These are phyloP conservation scores for Talaromyces sp. DNA, from an alignment of 2,329 filamentous ascomycete genomes.

Conservation along the genomic window DNA sequence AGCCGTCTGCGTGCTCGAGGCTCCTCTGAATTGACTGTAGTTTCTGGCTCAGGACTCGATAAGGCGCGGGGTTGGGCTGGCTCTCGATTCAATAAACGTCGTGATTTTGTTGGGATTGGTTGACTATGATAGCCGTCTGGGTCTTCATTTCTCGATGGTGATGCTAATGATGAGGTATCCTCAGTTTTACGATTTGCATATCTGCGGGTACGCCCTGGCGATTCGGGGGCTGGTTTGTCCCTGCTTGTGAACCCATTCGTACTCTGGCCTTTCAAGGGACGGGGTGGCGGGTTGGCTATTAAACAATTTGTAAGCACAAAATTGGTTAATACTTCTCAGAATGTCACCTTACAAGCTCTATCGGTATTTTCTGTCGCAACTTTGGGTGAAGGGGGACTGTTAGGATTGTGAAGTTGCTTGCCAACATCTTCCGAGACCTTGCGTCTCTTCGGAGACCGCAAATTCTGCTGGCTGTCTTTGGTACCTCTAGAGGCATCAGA, in stretches of 20 bases:
- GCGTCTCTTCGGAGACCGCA: conserved; percentile 16
- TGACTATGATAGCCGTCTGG: background rate
- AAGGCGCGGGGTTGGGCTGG: background rate
- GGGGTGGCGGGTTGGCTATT: background rate
- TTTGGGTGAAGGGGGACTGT: background rate
- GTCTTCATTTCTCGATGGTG: background rate
- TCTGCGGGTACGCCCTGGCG: background rate
- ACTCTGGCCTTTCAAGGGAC: background rate
- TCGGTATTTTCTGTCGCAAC: background rate
- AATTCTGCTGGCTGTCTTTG: conserved; percentile 16
- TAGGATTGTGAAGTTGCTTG: background rate
- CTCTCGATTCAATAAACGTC: background rate
- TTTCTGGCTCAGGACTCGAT: background rate
- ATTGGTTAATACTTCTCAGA: background rate
- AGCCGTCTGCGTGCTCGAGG: conserved; percentile 27
- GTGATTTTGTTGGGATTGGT: background rate
- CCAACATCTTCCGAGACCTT: conserved; percentile 10
- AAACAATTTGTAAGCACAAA: background rate
- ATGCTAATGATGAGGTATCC: background rate
- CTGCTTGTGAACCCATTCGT: background rate
- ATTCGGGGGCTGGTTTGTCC: background rate
- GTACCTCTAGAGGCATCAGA: conserved; percentile 22
- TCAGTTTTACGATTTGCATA: background rate
- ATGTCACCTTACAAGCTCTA: background rate
- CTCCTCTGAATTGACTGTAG: background rate